These are phyloP conservation scores for Tolypocladium inflatum DNA, from an alignment of 2,329 filamentous ascomycete genomes.

Conservation along the genomic window DNA sequence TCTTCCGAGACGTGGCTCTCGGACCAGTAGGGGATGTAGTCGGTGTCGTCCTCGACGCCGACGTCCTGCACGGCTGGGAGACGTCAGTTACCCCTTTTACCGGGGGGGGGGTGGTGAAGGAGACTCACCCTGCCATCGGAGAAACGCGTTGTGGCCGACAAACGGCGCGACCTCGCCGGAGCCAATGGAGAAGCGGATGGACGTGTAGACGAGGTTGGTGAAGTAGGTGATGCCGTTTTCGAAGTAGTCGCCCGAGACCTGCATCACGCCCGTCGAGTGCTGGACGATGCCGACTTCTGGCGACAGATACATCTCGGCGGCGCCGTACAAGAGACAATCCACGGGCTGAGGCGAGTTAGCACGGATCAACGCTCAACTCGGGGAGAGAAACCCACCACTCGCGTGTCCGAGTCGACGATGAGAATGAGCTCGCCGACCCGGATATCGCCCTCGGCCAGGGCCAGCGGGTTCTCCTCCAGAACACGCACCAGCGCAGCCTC, in stretches of 20 bases:
- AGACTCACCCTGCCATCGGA: slow-evolving; percentile 47
- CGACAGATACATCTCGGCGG: slow-evolving; percentile 59
- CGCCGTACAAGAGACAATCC: slow-evolving; percentile 61
- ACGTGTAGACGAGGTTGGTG: slow-evolving; percentile 67
- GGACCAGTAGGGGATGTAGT: slow-evolving; percentile 62
- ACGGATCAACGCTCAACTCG: not conserved
- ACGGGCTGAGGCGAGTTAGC: slow-evolving; percentile 26
- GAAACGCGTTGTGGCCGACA: slow-evolving; percentile 68
- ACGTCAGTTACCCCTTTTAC: not conserved
- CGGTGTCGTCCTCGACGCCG: slow-evolving; percentile 21
- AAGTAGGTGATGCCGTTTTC: slow-evolving; percentile 70
- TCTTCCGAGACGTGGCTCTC: slow-evolving; percentile 70
- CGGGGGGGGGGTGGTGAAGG: too few species aligned
- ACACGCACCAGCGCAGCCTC: slow-evolving; percentile 37
- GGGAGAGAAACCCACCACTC: slow-evolving; percentile 29
- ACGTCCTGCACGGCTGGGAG: slow-evolving; percentile 24
- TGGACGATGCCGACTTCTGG: slow-evolving; percentile 65
- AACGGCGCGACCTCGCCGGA: slow-evolving; percentile 67
- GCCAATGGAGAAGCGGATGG: slow-evolving; percentile 60
- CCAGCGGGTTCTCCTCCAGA: slow-evolving; percentile 31
- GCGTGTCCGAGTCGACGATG: slow-evolving; percentile 59
- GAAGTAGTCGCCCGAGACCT: slow-evolving; percentile 62
- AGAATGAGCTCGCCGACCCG: slow-evolving; percentile 56
- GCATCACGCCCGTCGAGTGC: slow-evolving; percentile 67
- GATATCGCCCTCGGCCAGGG: slow-evolving; percentile 52